phyloP scores from a whole-genome alignment of 2,329 filamentous ascomycete species.

The Coniochaeta prunicola region DNA sequence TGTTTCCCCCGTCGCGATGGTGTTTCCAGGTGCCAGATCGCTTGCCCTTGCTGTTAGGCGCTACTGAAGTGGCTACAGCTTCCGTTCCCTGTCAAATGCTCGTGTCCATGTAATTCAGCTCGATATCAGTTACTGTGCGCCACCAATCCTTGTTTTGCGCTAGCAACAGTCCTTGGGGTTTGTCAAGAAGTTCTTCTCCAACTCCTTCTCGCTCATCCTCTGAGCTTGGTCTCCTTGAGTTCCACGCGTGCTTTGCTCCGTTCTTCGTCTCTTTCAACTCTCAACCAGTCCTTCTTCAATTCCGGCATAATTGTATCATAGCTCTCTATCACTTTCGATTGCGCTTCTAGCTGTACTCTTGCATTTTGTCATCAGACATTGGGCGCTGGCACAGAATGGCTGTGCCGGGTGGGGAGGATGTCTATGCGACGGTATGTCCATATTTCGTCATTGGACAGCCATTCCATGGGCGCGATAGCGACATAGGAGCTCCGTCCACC shows the following conservation, averaged over 20 bases:
- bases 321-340: neutral
- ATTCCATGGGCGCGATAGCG: slow-evolving; percentile 3
- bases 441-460: slow-evolving; percentile 4
- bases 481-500: neutral
- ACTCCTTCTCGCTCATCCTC: neutral
- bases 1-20: neutral
- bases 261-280: neutral
- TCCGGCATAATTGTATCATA: neutral
- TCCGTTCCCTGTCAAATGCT: neutral
- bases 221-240: neutral
- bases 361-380: slow-evolving; percentile 7
- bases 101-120: neutral
- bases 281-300: neutral
- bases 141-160: neutral
- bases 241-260: neutral
- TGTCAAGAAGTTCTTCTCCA: neutral
- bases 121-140: neutral
- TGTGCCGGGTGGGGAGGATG: slow-evolving; percentile 35
- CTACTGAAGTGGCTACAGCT: neutral
- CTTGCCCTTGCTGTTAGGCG: neutral
- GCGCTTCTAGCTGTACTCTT: neutral
- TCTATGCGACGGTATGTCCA: slow-evolving; percentile 49
- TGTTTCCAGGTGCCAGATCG: neutral
- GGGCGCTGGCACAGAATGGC: slow-evolving; percentile 26
- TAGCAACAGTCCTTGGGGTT: neutral